These are phyloP conservation scores for Claviceps arundinis DNA, from an alignment of 2,329 filamentous ascomycete genomes.

Conservation along the genomic window DNA sequence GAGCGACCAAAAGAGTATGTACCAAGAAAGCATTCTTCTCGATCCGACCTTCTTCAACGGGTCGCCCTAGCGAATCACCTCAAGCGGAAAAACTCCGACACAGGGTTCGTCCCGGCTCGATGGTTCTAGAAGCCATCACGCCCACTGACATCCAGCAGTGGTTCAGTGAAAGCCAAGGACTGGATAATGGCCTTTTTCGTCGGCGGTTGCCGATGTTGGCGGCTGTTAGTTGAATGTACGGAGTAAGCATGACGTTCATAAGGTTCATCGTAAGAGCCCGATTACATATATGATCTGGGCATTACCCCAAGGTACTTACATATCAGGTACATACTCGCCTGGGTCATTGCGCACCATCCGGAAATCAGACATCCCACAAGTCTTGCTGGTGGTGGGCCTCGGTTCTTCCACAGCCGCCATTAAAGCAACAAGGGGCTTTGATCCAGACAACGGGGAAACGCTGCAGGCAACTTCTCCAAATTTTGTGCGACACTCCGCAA, in stretches of 20 bases:
- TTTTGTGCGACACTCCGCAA: too few species aligned
- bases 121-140: background rate
- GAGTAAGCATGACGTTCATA: background rate
- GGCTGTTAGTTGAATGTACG: background rate
- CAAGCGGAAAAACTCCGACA: background rate
- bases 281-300: background rate
- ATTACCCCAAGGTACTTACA: background rate
- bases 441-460: background rate
- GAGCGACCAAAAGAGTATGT: background rate
- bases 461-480: background rate
- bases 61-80: background rate
- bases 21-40: background rate
- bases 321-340: background rate
- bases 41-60: background rate
- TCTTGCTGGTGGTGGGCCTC: constrained; percentile 1
- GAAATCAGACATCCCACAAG: background rate
- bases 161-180: background rate
- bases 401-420: background rate
- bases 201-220: background rate
- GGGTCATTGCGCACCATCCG: background rate
- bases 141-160: background rate
- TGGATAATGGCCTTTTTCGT: background rate
- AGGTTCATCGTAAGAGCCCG: too few species aligned
- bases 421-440: background rate
- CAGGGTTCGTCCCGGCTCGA: background rate